Base-by-base conservation (phyloP, 495 filamentous ascomycete species). In the Aspergillus saccharolyticus region DNA sequence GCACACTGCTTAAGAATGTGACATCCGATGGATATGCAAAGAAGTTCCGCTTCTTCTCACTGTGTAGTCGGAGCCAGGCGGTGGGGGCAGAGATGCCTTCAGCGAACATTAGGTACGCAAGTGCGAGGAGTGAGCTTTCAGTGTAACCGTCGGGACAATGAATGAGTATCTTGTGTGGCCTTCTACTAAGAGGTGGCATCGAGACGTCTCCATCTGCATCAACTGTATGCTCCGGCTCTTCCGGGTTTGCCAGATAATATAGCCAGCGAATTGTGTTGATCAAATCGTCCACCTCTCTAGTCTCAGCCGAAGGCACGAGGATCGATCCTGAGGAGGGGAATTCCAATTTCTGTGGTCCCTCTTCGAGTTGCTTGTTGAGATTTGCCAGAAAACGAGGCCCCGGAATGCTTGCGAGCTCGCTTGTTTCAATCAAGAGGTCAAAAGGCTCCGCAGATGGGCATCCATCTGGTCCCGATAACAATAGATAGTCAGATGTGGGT, bases 141-240 rank as follows among this genome's bases (percentile, higher is more conserved):
- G 94, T 98, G 69, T 98, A 98, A 21, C 94, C 94, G 73, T 98
- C 94, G 1, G 86, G 84, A 69, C 94, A 97, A 69, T 97, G 91
- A 33, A 98, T 89, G 30, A 97, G 79, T 25, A 97, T 83, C 68
- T 83, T 89, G 47, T 84, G 79, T 16, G 71, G 63, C 44, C 67
- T 74, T 53, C 62, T 71, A 39, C 60, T 66, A n/a, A 58, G 54
- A 48, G 66, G 72, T 54, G 50, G 70, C 76, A 77, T 85, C 30
- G 66, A 61, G 42, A 76, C 75, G 62, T 89, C 85, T 6, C 83
- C 86, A 58, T 87, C 83, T 15, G 60, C 64, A 63, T 90, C 86
- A 3, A 66, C 58, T 9, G 65, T 66, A 17, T 72, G 65, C 33
- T 75, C 72, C 15, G 73, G 61, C 4, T 72, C 68, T 30, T 72